Base-by-base conservation (phyloP, 164 flowering plant species). In the Macadamia integrifolia region DNA sequence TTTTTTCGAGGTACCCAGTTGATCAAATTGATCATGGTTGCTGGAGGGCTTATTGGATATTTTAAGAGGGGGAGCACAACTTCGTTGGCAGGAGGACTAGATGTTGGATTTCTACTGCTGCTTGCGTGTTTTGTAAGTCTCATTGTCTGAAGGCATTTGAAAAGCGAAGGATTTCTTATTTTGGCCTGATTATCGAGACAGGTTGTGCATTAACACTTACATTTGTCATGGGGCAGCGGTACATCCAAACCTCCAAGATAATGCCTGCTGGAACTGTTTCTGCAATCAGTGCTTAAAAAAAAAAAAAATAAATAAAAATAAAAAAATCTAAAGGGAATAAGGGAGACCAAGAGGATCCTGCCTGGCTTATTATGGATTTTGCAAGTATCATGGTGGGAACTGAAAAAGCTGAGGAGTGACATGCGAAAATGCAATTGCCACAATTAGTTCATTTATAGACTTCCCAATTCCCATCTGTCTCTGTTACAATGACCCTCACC, bases 241-340 rank as follows among this genome's bases (percentile, higher is more conserved):
- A 86, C 67, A 9, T 83, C 64, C 75, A 87, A 74, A 90, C 97
- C 43, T 85, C 89, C 48, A 92, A 94, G 86, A 83, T 94, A 61
- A 94, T 94, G 97, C 98, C 97, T 17, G 92, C 99, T 66, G 99
- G 97, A 46, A 32, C 89, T 50, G 86, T 94, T 76, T 93, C 97
- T 67, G 91, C 77, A 48, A 84, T 92, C 72, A 94, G 99, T 23
- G 23, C 23, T 23, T 23, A 23, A 23, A 23, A 23, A 23, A 23
- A 23, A 23, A 23, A 0, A 23, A 23, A 23, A 23, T 23, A 23
- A 23, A 23, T 23, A 23, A 23, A 23, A 23, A 23, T 23, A 23
- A 23, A 23, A 23, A 23, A 23, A 23, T 23, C 23, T 23, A 23
- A 23, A 23, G 23, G 23, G 23, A 23, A 23, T 23, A 23, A 23